Percentiles rank a stretch among this genome's conserved stretches.
Evolutionary conservation across 192 early-diverging fungal genomes (phyloP).

Genomic region (Entophlyctis helioformis): DNA sequence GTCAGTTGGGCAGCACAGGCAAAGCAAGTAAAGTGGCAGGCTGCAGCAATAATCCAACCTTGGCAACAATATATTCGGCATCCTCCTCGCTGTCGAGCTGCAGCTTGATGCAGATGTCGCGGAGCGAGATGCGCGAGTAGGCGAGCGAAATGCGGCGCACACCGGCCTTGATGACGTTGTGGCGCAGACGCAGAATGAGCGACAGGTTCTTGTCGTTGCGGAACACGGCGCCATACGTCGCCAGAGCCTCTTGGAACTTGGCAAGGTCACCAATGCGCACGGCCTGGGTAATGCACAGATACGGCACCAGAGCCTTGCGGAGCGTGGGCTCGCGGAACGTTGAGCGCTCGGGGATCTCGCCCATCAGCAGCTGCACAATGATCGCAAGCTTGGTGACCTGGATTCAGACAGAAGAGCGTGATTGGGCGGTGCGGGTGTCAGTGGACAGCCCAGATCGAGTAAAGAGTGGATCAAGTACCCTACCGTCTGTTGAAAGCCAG

Average conservation of each 20-base stretch:
- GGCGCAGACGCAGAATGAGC: constrained; percentile 82
- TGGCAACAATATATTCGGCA: constrained; percentile 97
- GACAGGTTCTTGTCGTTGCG: constrained; percentile 80
- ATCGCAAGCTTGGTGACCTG: constrained; percentile 90
- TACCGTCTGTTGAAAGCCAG: constrained; percentile 94
- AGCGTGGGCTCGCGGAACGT: constrained; percentile 82
- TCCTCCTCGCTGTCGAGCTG: constrained; percentile 97
- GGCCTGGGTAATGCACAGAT: constrained; percentile 92
- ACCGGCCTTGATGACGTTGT: constrained; percentile 99
- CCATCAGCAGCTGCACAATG: constrained; percentile 96
- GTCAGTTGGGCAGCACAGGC: too few relatives aligned
- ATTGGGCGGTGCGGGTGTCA: too few relatives aligned
- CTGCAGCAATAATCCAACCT: too few relatives aligned
- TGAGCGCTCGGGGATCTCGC: constrained; percentile 93
- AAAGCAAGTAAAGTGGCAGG: too few relatives aligned
- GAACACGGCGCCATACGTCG: constrained; percentile 62
- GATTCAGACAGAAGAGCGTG: too few relatives aligned
- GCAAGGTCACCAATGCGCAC: constrained; percentile 90
- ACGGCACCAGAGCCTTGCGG: constrained; percentile 76
- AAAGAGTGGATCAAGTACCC: too few relatives aligned
- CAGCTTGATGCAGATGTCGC: constrained; percentile 93
- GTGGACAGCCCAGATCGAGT: too few relatives aligned
- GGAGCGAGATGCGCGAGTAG: constrained; percentile 91
- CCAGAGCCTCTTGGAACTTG: constrained; percentile 84
- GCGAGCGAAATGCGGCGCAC: constrained; percentile 92